Evolutionary conservation across 1,284 basidiomycete species (phyloP), one percentile per base, ranked within the genome.

Genomic region (Irpex sp.): DNA sequence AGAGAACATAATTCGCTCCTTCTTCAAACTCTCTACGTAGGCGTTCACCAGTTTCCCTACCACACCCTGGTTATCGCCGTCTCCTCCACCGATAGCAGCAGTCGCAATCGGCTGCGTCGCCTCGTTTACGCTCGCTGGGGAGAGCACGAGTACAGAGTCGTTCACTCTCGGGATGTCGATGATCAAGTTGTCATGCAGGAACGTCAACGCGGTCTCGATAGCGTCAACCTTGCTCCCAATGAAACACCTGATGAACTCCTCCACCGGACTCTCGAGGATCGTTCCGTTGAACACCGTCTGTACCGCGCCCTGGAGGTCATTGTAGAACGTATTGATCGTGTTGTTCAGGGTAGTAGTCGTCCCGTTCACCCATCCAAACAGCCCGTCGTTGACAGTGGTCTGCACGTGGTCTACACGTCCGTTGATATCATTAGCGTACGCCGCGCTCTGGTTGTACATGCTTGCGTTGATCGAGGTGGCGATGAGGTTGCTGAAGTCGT

Each of bases 321-420:
- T 77, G 74, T 94, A 94, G 74, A 94, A 92, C 55, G 77, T 78
- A 72, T 85, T 87, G 69, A 94, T 79, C 4, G 93, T 91, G 66
- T 78, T 79, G 75, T 99, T 99, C 67, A 99, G 85, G 5, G 89
- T 89, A 4, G 86, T 85, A 0, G 94, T 96, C 1, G 96, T 97
- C n/a, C 82, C 85, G 71, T 97, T 94, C 59, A 98, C 88, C 96
- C 96, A 98, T 15, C 93, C 91, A 66, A 98, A 97, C 54, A 98
- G 76, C 15, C 93, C 91, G 44, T 92, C 77, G 75, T 98, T 94
- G 75, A 98, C 86, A 9, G 86, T 83, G 44, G 79, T 79, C 75
- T 98, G 91, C 59, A 93, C 82, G 31, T 70, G 70, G 51, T 84
- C 80, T 36, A 97, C 86, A 31, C 87, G 88, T 4, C 70, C 68